phyloP scores from a whole-genome alignment of 495 filamentous ascomycete genomes.

The Bryoglossum gracile region DNA sequence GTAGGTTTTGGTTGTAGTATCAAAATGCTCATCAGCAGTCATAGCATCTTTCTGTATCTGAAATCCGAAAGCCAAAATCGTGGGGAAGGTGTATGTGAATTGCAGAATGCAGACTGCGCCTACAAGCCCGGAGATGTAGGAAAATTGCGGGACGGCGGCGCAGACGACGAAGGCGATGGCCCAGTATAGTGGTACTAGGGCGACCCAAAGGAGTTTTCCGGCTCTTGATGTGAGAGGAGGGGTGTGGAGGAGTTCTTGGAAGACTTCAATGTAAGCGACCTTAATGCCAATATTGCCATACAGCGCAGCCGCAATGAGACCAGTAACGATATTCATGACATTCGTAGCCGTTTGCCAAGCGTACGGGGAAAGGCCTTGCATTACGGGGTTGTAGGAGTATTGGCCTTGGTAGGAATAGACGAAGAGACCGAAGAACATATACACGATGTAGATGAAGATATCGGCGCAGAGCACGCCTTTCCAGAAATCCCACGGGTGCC shows the following conservation, averaged over 20 bases:
- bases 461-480: slow-evolving; percentile 52
- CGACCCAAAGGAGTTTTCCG: slow-evolving; percentile 49
- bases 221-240: slow-evolving; percentile 40
- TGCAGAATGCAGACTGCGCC: slow-evolving; percentile 42
- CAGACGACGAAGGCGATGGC: slow-evolving; percentile 45
- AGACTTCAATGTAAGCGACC: slow-evolving; percentile 51
- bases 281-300: slow-evolving; percentile 64
- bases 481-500: slow-evolving; percentile 53
- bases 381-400: slow-evolving; percentile 43
- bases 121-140: slow-evolving; percentile 38
- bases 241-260: slow-evolving; percentile 46
- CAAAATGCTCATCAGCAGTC: slow-evolving; percentile 36
- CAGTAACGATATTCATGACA: slow-evolving; percentile 42
- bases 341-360: slow-evolving; percentile 49
- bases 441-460: slow-evolving; percentile 41
- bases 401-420: slow-evolving; percentile 52
- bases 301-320: slow-evolving; percentile 48
- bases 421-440: slow-evolving; percentile 49
- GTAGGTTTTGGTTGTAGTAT: slow-evolving; percentile 36
- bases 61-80: slow-evolving; percentile 33
- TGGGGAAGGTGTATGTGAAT: slow-evolving; percentile 25
- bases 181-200: slow-evolving; percentile 51
- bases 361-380: slow-evolving; percentile 41
- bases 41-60: slow-evolving; percentile 40
- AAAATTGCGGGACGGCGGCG: slow-evolving; percentile 45